Base-by-base conservation (phyloP, 2,329 filamentous ascomycete species). In the Xylariales sp. region DNA sequence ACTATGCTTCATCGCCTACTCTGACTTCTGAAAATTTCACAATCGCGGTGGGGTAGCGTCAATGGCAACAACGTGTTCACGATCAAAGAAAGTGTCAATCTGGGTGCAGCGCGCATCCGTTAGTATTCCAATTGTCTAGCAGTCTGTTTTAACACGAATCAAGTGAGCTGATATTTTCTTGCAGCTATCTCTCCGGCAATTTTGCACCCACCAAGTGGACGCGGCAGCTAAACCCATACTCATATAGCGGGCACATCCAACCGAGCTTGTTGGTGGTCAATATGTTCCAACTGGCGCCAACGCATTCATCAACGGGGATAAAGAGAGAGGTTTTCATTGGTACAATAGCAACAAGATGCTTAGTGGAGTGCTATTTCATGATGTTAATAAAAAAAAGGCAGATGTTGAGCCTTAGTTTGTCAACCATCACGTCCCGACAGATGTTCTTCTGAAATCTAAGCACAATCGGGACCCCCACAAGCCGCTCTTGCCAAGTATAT, bases 281-380 rank as follows among this genome's bases (percentile, higher is more conserved):
- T 87, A 87, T 50, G 76, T 87, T 19, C 76, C 83, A 13, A 88
- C 87, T 53, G 83, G 83, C 28, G 79, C 76, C 19, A 87, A 86
- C 49, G 81, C 83, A 5, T 65, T 83, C 6, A 70, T 70, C 19
- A 80, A 85, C 41, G 65, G 74, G 16, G 74, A 83, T 38, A 55
- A 77, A 3, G 72, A 70, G 27, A 69, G 79, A 45, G 78, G 83
- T 52, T 72, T 78, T 7, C 83, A 87, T 53, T 86, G 81, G 81
- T 87, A 87, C 44, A 83, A 87, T 48, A 83, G 83, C 21, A 82
- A 87, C 53, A 83, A 83, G 5, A 87, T 87, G 83, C 72, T 87
- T 10, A 76, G 76, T 20, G 83, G 83, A 2, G 81, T 87, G 1
- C 66, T 67, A 14, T 87, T 84, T 53, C 63, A 63, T 19, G 65